phyloP scores from a whole-genome alignment of 306 rosid species.

The Cucurbita maxima region DNA sequence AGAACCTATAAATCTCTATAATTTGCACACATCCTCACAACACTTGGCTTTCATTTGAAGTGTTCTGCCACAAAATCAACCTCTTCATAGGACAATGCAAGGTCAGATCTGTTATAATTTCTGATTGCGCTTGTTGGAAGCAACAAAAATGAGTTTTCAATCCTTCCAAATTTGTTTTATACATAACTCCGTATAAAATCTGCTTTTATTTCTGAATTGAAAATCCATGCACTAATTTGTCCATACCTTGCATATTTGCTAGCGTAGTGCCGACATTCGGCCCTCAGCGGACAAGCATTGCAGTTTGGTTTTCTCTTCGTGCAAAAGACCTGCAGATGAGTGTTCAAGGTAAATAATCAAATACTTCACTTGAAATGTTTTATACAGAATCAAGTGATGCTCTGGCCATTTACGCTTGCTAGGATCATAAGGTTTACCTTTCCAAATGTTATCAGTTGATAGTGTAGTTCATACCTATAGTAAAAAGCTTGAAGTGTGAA shows the following conservation, averaged over 20 bases:
- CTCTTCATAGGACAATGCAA: background rate
- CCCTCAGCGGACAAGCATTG: conserved; percentile 47
- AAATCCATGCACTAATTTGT: background rate
- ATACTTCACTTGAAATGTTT: background rate
- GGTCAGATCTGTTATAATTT: background rate
- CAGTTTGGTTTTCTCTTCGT: conserved; percentile 48
- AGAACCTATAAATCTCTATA: background rate
- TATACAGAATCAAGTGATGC: background rate
- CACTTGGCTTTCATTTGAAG: background rate
- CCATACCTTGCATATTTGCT: conserved; percentile 41
- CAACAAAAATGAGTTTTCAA: background rate
- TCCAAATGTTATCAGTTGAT: conserved; percentile 69
- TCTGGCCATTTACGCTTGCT: background rate
- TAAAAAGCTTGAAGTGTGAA: background rate
- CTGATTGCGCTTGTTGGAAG: background rate
- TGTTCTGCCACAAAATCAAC: background rate
- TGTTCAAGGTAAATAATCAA: background rate
- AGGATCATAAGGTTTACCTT: conserved; percentile 21
- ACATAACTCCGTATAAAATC: background rate
- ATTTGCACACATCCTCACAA: background rate
- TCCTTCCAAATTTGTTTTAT: background rate
- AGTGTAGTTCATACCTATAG: conserved; percentile 54
- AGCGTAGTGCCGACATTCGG: conserved; percentile 33
- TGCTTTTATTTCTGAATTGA: background rate
- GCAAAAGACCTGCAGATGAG: conserved; percentile 41